Conservation (phyloP, 2,329 filamentous ascomycete species). For the Rutstroemia sp. region DNA sequence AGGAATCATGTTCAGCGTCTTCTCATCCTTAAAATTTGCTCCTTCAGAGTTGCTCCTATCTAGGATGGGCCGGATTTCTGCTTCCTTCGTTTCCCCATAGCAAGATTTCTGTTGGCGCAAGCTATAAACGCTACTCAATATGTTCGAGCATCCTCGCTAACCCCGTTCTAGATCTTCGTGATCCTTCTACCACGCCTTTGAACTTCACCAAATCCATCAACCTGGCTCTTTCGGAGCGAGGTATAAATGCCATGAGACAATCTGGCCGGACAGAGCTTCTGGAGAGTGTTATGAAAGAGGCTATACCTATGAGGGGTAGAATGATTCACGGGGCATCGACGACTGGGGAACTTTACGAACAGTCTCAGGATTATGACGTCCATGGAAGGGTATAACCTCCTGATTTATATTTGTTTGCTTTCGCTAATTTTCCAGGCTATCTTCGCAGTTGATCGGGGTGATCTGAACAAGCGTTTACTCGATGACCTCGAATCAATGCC, state of each 20-base stretch:
- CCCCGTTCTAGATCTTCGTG: conserved; percentile 63
- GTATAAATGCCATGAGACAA: conserved; percentile 77
- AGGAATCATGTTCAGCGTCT: no score
- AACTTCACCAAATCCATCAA: conserved; percentile 99
- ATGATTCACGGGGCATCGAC: conserved; percentile 80
- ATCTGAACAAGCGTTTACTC: conserved; percentile 75
- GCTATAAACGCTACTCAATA: background rate
- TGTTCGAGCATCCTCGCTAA: background rate
- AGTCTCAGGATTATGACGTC: conserved; percentile 83
- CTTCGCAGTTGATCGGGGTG: conserved; percentile 76
- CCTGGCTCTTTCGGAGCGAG: conserved; percentile 84
- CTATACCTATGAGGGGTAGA: conserved; percentile 88
- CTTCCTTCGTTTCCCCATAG: no score
- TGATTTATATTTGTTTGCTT: background rate
- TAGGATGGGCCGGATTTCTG: no score
- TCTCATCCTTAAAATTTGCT: no score
- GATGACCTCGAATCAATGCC: conserved; percentile 75
- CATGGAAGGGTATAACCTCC: conserved; percentile 61
- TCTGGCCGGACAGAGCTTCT: conserved; percentile 61
- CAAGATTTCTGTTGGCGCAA: no score
- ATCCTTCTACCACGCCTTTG: conserved; percentile 72
- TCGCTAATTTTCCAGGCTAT: conserved; percentile 51
- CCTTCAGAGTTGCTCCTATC: no score
- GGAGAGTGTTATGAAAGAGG: conserved; percentile 64
- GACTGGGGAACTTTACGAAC: conserved; percentile 62